Base-by-base conservation (phyloP, 2,329 filamentous ascomycete species). In the Tetracladium maxilliforme region DNA sequence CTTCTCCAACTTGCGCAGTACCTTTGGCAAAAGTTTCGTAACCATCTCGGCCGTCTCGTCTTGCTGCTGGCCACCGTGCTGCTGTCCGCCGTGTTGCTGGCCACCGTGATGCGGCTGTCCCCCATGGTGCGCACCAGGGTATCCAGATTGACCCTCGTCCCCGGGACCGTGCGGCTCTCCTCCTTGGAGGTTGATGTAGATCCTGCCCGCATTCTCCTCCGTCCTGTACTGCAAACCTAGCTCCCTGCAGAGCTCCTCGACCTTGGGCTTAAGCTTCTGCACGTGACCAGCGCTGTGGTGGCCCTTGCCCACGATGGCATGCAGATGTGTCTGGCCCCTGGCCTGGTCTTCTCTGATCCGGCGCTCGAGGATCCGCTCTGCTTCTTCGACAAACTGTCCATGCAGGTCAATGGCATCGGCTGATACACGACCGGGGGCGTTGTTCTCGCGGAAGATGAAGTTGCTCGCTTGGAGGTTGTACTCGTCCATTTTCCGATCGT, bases 361-460 rank as follows among this genome's bases (percentile, higher is more conserved):
- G 51, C 81, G 64, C 54, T 87, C 81, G 13, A 95, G 59, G 29
- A 94, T 90, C 35, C 82, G 70, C 58, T 93, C 84, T 5, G 90
- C 90, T 57, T 95, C 90, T 47, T 93, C 82, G 30, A 93, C 86
- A 42, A 78, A 94, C 45, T 92, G 79, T 4, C 90, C 90, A 49
- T 98, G 90, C 23, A 98, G 62, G 53, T 98, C 90, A 40, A 98
- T 86, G 7, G 79, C 83, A 51, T 95, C 87, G 20, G 61, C 60
- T 10, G 70, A 64, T 7, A 92, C 77, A 32, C 77, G 71, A 11
- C 71, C 80, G 4, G 61, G 50, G 12, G 80, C 74, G 47, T 95
- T 95, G 59, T 94, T 94, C 55, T 87, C 83, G 20, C 84, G 76
- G 59, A 98, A 94, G 47, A 95, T 95, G 51, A 70, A 92, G 30